Evolutionary conservation across 2,329 filamentous ascomycete genomes (phyloP), one percentile per base, ranked within the genome.

Genomic region (Hymenoscyphus fructigenus): DNA sequence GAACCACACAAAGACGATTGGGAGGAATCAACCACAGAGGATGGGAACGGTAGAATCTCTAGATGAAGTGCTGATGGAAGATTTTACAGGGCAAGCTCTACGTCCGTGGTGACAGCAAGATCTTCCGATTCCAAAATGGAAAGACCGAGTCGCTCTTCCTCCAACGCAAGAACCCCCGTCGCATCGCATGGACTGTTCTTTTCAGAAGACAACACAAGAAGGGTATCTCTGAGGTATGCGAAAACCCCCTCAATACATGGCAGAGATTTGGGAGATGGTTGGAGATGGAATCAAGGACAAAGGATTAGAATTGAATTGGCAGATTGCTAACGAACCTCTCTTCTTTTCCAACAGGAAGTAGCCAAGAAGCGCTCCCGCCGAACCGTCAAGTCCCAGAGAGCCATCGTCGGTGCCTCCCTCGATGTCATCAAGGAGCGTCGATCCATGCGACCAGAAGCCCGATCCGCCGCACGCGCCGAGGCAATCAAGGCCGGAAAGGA

Each of bases 41-140:
- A 57, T 61, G 28, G 53, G 29, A 28, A 58, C 56, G 50, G 64
- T 55, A 65, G 41, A 34, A 57, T 57, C 36, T 63, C 61, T 38
- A 38, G 55, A 59, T 55, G 53, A 57, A 62, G 61, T 70, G 73
- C 74, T 76, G 72, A 76, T 65, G 57, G 63, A 64, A 66, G 67
- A 34, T 65, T 67, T 62, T 71, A 72, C 80, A 98, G 95, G 95
- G 95, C 87, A 98, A 98, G 88, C 91, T 99, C 86, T 99, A 94
- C 87, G 86, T 99, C 88, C 93, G 95, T 84, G 93, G 94, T 81
- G 95, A 99, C 88, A 96, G 91, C 93, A 99, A 98, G 88, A 89
- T 98, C 88, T 99, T 99, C 91, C 93, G 95, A 81, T 99, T 99
- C 91, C 93, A 97, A 85, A 97, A 96, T 85, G 93, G 95, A 87